Evolutionary conservation across 139 green algal genomes (phyloP), one percentile per base, ranked within the genome.

Genomic region (Chlorella vulgaris): DNA sequence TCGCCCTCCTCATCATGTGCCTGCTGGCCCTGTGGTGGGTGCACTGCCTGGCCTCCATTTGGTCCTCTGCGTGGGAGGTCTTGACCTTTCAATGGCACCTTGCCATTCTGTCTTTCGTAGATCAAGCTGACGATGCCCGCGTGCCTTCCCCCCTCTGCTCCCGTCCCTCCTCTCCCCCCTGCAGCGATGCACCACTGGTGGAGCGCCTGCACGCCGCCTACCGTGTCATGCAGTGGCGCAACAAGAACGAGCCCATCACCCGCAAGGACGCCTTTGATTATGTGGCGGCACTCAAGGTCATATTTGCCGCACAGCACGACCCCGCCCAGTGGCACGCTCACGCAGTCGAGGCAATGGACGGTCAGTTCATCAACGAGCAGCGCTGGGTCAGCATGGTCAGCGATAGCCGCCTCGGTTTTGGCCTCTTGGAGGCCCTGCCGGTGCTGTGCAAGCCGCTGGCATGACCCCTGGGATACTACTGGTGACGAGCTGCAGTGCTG

Each of bases 241-340:
- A 50, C 13, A 86, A 83, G 2, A 83, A 76, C 47, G 88, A 95
- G 63, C 73, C 93, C 21, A 67, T 94, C 47, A 61, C 55, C 47
- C 38, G 84, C 7, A 22, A 13, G 15, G 58, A 85, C 50, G 81
- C 81, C 26, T 73, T 71, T 13, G 70, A 75, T 29, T 85, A 85
- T 50, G 71, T 80, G 36, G 69, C 47, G 31, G 81, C 80, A n/a
- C 60, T 71, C 40, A 65, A 82, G 76, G 76, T 84, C 68, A 73
- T 85, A 18, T 85, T 82, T 75, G 39, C n/a, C 38, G 4, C 38
- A 3, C 19, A 53, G 0, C 81, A 85, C 60, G 70, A 85, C 51
- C 81, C 81, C 3, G 36, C 36, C 2, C 24, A 67, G 13, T 81
- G 63, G 55, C 33, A 31, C 35, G 39, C 40, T 3, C 58, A 50